Conservation (phyloP, 768 basidiomycete genomes). For the Mycena amicta region DNA sequence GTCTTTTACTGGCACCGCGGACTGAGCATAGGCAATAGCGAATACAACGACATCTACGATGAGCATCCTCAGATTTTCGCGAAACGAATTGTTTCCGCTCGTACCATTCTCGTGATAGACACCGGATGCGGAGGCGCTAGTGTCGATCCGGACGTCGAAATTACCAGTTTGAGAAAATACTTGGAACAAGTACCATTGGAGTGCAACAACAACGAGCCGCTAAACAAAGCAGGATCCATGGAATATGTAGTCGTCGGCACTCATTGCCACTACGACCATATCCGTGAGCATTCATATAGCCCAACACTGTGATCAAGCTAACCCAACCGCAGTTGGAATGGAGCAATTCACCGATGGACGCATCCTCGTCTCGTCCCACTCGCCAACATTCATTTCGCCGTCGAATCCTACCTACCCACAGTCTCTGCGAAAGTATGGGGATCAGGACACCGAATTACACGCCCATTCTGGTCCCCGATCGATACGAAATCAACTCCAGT, state of each 20-base stretch:
- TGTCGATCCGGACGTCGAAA: slow-evolving; percentile 37
- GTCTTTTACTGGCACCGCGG: too few relatives aligned
- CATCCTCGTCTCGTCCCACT: slow-evolving; percentile 52
- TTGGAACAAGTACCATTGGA: slow-evolving; percentile 47
- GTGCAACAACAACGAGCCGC: slow-evolving; percentile 44
- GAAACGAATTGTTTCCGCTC: slow-evolving; percentile 41
- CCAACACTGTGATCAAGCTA: neutral
- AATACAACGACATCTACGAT: slow-evolving; percentile 52
- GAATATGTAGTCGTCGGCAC: slow-evolving; percentile 51
- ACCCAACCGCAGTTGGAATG: slow-evolving; percentile 40
- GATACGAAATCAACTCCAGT: slow-evolving; percentile 32
- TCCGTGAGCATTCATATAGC: slow-evolving; percentile 40
- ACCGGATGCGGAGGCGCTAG: slow-evolving; percentile 58
- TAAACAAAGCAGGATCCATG: slow-evolving; percentile 46
- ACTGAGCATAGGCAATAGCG: too few relatives aligned
- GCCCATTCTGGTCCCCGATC: slow-evolving; percentile 49
- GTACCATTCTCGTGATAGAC: slow-evolving; percentile 52
- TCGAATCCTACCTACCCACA: slow-evolving; percentile 44
- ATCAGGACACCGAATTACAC: slow-evolving; percentile 48
- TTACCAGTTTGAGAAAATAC: slow-evolving; percentile 50
- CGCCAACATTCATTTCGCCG: slow-evolving; percentile 45
- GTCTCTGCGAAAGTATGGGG: slow-evolving; percentile 45
- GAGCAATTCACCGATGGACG: slow-evolving; percentile 52
- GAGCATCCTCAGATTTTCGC: slow-evolving; percentile 61
- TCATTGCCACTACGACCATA: slow-evolving; percentile 64